A percentile compares a stretch with the other conserved stretches of the same genome.
Conservation (phyloP, 169 alveolate genomes). For the Cryptosporidium felis region DNA sequence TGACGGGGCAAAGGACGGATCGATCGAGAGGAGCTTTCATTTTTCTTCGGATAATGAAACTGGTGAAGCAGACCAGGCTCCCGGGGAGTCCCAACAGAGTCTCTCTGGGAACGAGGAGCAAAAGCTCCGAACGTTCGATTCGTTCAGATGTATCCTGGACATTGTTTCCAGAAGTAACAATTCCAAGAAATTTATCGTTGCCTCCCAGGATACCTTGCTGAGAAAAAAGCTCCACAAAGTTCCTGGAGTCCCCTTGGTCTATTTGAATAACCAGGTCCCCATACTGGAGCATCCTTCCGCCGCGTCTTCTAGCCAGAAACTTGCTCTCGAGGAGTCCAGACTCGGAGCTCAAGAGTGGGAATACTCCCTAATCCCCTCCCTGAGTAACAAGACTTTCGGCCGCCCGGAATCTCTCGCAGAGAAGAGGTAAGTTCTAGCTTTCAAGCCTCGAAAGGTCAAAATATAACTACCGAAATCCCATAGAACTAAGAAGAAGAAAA, state of each 20-base stretch:
- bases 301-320: conserved; percentile 1
- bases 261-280: conserved; percentile 32
- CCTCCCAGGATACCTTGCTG: conserved; percentile 33
- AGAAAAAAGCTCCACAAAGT: conserved; percentile 37
- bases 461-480: too few species aligned
- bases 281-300: conserved; percentile 42
- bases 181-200: conserved; percentile 52
- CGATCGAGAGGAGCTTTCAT: too few species aligned
- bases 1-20: too few species aligned
- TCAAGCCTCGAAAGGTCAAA: too few species aligned
- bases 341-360: conserved; percentile 62
- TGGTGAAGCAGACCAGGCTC: not conserved
- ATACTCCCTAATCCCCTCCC: conserved; percentile 18
- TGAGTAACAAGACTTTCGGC: too few species aligned
- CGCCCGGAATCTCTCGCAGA: too few species aligned
- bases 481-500: conserved; percentile 14
- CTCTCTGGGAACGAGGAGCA: not conserved
- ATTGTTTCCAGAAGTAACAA: conserved; percentile 15
- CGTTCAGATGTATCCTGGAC: conserved; percentile 61
- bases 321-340: not conserved
- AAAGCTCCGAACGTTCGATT: conserved; percentile 22
- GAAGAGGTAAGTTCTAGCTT: too few species aligned
- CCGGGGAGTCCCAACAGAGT: not conserved
- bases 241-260: conserved; percentile 63
- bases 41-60: not conserved